Base-by-base conservation (phyloP, 495 filamentous ascomycete species). In the Penicillium chermesinum region DNA sequence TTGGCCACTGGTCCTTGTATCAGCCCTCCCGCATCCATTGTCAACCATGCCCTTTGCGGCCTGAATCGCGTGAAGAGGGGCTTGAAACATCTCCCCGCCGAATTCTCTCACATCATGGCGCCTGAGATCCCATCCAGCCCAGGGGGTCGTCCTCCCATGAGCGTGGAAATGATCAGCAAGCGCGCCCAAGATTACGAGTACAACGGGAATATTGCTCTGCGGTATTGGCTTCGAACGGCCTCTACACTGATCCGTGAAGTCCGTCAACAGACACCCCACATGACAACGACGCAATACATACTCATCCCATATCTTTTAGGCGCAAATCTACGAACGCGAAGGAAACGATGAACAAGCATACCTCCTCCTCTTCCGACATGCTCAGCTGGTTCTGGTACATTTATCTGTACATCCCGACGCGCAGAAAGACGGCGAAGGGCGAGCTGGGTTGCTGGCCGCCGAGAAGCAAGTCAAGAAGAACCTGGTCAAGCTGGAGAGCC, bases 301-400 rank as follows among this genome's bases (percentile, higher is more conserved):
- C 35, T 47, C 14, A 45, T 18, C 2, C 18, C 10, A n/a, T n/a
- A 55, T 22, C 17, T 18, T 7, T 33, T 49, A 89, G 83, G 85
- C 87, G 1, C 71, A 73, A 9, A 88, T 89, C 52, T 96, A 96
- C 64, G 78, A 91, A 58, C 79, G 72, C 15, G 94, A 98, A 69
- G 83, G 86, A 46, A 87, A 95, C 68, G 76, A 89, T 39, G 79
- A 91, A 48, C 86, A 91, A 59, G 84, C 91, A 1, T 98, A 93
- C 67, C 72, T 96, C 17, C 73, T 96, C 14, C 76, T 95, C 7
- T 85, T 90, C 51, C 82, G 93, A 61, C 88, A 91, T 66, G 84
- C 86, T 9, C 76, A 78, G 39, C 77, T 96, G 6, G 74, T 87
- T 3, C 69, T 85, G 21, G 71, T 82, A 2, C 71, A 79, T 34